phyloP scores from a whole-genome alignment of 192 early-diverging fungal species.

The Coemansia sp. region DNA sequence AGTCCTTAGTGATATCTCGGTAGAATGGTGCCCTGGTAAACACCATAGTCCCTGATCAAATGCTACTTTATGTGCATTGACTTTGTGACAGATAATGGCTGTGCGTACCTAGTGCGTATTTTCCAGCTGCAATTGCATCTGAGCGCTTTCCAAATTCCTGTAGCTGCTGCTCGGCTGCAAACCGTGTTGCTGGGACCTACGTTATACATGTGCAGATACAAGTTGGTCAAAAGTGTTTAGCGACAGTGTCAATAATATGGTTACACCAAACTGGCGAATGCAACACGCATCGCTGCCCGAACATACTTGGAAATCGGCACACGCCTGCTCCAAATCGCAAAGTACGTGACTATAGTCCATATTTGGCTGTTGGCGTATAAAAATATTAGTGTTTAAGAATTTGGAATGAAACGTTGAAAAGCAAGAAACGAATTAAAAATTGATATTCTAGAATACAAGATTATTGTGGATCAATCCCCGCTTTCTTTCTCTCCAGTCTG shows the following conservation, averaged over 20 bases:
- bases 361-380: background rate
- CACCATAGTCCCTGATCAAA: background rate
- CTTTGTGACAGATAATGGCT: background rate
- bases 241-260: background rate
- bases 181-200: slow-evolving; percentile 44
- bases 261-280: background rate
- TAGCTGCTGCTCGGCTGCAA: slow-evolving; percentile 38
- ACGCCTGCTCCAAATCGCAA: slow-evolving; percentile 45
- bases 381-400: no score
- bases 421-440: background rate
- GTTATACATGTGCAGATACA: background rate
- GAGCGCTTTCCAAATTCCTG: slow-evolving; percentile 47
- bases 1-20: background rate
- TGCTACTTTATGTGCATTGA: background rate
- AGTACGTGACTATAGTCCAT: slow-evolving; percentile 44
- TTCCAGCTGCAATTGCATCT: slow-evolving; percentile 44
- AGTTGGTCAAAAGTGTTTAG: background rate
- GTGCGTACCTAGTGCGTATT: slow-evolving; percentile 42
- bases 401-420: background rate
- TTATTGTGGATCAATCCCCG: background rate
- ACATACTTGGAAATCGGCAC: slow-evolving; percentile 49
- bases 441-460: no score
- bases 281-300: background rate
- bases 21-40: background rate
- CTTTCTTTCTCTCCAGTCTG: background rate